Base-by-base conservation (phyloP, 176 grass and related monocot species). In the Thinopyrum elongatum region DNA sequence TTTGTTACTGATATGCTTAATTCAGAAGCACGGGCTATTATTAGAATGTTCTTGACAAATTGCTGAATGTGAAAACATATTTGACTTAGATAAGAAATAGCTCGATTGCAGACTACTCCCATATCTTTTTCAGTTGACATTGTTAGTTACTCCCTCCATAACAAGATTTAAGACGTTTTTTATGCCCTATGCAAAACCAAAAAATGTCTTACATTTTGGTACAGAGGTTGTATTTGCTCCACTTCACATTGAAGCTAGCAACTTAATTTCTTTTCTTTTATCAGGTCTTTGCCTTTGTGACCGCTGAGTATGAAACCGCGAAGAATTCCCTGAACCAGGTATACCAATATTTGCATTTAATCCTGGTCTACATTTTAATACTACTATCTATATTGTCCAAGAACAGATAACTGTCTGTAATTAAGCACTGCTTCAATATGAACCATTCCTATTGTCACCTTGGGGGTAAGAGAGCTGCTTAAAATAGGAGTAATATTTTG, bases 261-360 rank as follows among this genome's bases (percentile, higher is more conserved):
- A 68, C 69, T 82, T 3, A 44, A 11, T 28, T 82, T 1, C 51
- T 57, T 38, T 80, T 61, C 0, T 46, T 39, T 76, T 64, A 63
- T 80, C 55, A 93, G 92, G 83, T 91, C 21, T 94, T 94, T 59
- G 63, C 90, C 22, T 94, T 94, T 69, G 30, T 93, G 30, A 83
- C 80, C 21, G 92, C 86, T 77, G 92, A 94, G 51, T 94, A 94
- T 81, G 86, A 88, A 59, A 91, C 82, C 47, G 39, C 76, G 3
- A 86, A 91, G 82, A 94, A 91, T 66, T 83, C 89, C 26, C 30
- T 91, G 63, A 94, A 91, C 77, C 89, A 91, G 92, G 92, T 91
- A 88, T 70, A 63, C 10, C 16, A 16, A 16, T 46, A 35, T 82
- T 71, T 1, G 7, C 0, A 19, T 73, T 57, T 86, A 19, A 83